These are phyloP conservation scores for Citrus mangshanensis DNA, from an alignment of 345 rosid species.

Conservation along the genomic window DNA sequence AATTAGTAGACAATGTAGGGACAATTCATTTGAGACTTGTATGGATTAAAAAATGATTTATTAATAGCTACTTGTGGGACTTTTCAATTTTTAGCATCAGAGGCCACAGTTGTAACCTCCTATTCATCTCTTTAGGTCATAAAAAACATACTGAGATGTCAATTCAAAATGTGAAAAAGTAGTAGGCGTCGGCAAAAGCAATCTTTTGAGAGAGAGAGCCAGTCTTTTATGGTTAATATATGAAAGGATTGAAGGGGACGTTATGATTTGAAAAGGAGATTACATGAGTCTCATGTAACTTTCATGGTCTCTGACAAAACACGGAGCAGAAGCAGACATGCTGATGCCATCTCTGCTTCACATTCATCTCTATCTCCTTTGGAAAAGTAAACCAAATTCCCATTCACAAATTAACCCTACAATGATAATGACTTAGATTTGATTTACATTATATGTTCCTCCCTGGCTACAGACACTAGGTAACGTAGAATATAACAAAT, in stretches of 20 bases:
- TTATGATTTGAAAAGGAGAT: not conserved
- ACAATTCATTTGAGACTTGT: no score
- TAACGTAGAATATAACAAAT: not conserved
- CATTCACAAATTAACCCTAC: not conserved
- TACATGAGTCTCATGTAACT: constrained; percentile 8
- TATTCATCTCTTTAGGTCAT: no score
- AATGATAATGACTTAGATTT: not conserved
- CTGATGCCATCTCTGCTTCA: constrained; percentile 14
- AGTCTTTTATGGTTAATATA: not conserved
- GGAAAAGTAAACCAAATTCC: not conserved
- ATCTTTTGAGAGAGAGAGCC: not conserved
- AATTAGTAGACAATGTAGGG: no score
- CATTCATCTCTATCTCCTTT: not conserved
- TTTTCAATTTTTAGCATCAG: no score
- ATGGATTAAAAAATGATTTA: no score
- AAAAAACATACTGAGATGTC: no score
- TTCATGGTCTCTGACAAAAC: constrained; percentile 16
- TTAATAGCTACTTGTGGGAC: no score
- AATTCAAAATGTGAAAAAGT: no score
- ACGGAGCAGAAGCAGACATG: constrained; percentile 11
- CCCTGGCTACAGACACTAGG: not conserved
- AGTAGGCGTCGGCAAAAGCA: no score
- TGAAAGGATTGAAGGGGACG: not conserved
- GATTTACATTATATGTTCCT: not conserved
- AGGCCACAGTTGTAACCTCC: no score